A percentile compares a stretch with the other conserved stretches of the same genome.
These are phyloP conservation scores for Thecaphora thlaspeos DNA, from an alignment of 1,284 basidiomycete genomes.

Conservation along the genomic window DNA sequence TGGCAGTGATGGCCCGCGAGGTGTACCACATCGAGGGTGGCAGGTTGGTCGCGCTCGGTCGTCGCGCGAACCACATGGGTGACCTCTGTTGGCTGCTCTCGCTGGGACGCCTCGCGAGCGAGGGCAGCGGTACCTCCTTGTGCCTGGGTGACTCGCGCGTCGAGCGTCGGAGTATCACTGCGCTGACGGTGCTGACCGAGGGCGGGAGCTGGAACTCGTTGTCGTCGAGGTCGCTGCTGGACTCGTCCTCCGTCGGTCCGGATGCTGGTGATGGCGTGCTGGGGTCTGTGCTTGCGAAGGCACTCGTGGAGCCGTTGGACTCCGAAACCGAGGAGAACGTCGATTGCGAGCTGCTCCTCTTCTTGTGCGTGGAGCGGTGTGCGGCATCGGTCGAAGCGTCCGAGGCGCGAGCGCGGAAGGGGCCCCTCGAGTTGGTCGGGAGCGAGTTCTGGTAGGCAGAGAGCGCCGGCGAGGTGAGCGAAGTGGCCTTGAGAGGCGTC, in stretches of 20 bases:
- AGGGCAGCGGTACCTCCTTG: background rate
- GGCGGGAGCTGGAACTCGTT: conserved; percentile 43
- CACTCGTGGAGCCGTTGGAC: conserved; percentile 32
- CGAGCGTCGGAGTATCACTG: conserved; percentile 39
- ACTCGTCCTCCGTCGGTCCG: conserved; percentile 33
- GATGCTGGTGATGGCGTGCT: conserved; percentile 40
- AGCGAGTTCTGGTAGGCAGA: conserved; percentile 42
- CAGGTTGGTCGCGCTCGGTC: conserved; percentile 42
- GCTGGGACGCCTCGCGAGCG: conserved; percentile 1
- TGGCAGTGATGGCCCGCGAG: conserved; percentile 41
- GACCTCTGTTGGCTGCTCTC: conserved; percentile 13
- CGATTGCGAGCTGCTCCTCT: conserved; percentile 45
- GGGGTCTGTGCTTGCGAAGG: conserved; percentile 36
- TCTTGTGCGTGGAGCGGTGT: conserved; percentile 10
- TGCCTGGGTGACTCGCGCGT: conserved; percentile 1
- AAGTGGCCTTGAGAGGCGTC: conserved; percentile 23
- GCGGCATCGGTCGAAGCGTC: conserved; percentile 9
- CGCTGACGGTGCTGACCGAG: conserved; percentile 33
- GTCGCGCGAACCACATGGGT: conserved; percentile 41
- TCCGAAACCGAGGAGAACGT: conserved; percentile 50
- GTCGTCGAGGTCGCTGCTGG: conserved; percentile 41
- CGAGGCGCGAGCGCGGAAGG: background rate
- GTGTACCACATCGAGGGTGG: conserved; percentile 40
- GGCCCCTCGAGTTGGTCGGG: conserved; percentile 6
- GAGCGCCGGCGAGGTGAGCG: conserved; percentile 43